Evolutionary conservation across 345 rosid species (phyloP).

Genomic region (Syzygium grande): DNA sequence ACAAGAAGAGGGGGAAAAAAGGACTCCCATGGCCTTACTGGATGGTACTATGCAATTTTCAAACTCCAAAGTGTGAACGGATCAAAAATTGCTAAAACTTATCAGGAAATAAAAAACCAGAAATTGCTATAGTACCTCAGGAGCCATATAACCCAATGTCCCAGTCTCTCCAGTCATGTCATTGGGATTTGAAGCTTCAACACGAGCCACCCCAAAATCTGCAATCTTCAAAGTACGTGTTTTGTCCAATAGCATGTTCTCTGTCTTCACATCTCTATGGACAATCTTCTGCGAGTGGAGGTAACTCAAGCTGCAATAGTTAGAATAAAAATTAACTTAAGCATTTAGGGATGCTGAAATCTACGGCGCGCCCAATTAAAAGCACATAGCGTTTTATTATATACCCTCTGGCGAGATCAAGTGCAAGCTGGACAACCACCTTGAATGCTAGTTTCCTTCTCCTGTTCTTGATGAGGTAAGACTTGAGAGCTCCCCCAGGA

Average conservation of each 20-base stretch:
- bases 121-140: conserved; percentile 55
- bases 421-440: conserved; percentile 87
- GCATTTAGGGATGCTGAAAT: not conserved
- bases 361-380: not conserved
- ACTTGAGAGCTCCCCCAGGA: conserved; percentile 85
- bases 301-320: conserved; percentile 65
- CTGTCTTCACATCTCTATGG: conserved; percentile 98
- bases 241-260: conserved; percentile 95
- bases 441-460: conserved; percentile 90
- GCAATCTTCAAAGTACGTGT: conserved; percentile 80
- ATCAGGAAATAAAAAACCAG: not conserved
- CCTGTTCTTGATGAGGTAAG: conserved; percentile 80
- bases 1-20: not conserved
- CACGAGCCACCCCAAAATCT: conserved; percentile 98
- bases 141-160: conserved; percentile 99
- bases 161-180: conserved; percentile 99
- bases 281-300: conserved; percentile 95
- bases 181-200: conserved; percentile 97
- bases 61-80: not conserved
- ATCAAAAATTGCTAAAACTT: not conserved
- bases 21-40: not conserved
- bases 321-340: not conserved
- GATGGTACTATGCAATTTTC: not conserved
- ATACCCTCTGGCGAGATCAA: conserved; percentile 98
- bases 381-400: not conserved